Evolutionary conservation across 2,329 filamentous ascomycete genomes (phyloP).

Genomic region (Venturia aucupariae): DNA sequence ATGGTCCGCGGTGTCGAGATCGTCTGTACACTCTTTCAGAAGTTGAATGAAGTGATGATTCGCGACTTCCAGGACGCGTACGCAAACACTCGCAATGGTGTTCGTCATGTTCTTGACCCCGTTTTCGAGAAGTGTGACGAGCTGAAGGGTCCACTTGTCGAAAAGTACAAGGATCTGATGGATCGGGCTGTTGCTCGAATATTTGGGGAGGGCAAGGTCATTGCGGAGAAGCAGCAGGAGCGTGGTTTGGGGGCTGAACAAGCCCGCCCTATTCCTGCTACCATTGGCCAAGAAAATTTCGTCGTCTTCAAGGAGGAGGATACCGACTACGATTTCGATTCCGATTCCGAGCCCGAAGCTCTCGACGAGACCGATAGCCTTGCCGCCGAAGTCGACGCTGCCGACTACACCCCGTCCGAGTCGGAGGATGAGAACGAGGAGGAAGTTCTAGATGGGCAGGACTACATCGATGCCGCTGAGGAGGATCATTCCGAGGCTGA

Average conservation of each 20-base stretch:
- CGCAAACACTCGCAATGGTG: background rate
- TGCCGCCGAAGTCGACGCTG: background rate
- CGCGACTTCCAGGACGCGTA: background rate
- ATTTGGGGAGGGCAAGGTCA: background rate
- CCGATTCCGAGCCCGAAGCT: background rate
- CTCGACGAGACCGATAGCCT: background rate
- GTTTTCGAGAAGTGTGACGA: too few relatives aligned
- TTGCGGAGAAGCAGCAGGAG: background rate
- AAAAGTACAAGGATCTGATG: background rate
- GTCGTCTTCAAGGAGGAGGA: background rate
- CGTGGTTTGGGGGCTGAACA: background rate
- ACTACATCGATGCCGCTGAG: too few relatives aligned
- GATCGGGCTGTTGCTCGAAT: background rate
- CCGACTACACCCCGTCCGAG: background rate
- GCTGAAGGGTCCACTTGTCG: too few relatives aligned
- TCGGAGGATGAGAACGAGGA: background rate
- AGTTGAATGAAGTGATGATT: background rate
- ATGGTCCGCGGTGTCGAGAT: background rate
- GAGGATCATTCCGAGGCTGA: too few relatives aligned
- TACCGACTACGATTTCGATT: background rate
- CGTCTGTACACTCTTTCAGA: background rate
- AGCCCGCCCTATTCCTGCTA: background rate
- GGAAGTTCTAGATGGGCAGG: too few relatives aligned
- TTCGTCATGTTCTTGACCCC: background rate
- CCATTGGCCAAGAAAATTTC: background rate